Base-by-base conservation (phyloP, 1,139 yeast species). In the Zygosaccharomyces pseudobailii region DNA sequence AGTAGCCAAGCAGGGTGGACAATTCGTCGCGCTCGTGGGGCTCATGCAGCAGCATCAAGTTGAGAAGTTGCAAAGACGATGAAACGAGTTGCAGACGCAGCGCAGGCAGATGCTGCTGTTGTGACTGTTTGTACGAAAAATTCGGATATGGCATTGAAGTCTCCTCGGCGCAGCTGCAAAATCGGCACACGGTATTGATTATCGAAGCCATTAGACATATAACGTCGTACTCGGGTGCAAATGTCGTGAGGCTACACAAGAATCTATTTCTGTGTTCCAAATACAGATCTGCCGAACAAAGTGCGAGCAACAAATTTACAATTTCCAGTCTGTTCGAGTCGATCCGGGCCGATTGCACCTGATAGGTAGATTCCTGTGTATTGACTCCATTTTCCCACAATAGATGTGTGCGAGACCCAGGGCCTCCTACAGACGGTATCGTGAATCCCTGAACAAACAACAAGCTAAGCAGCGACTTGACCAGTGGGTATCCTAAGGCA, bases 261-360 rank as follows among this genome's bases (percentile, higher is more conserved):
- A 79, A 86, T 42, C 71, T 22, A 84, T 80, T 1, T n/a, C 46
- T 6, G 6, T 8, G 31, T 17, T 30, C 36, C 10, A 30, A 31
- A 30, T 33, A 89, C 42, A 89, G 63, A 8, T 83, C 73, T 42
- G 74, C 76, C 0, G 96, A 84, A 22, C 79, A 72, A n/a, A 90
- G 66, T 0, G 84, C 73, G 5, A 86, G 58, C 8, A 90, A 50
- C 9, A 88, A 68, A 46, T 84, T 72, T 36, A 92, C 58, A 2
- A 87, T 70, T 55, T 87, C 95, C 4, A 81, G 65, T 55, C 95
- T 74, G 62, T 86, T 81, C 25, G 81, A 67, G 53, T 87, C 94
- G 36, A 79, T 59, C 7, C 75, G 71, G 4, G 79, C 70, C 1
- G 70, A 59, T 6, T 70, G 62, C 50, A 75, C 72, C 44, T 68